Evolutionary conservation across 306 rosid species (phyloP), one percentile per base, ranked within the genome.

Genomic region (Lotus japonicus): DNA sequence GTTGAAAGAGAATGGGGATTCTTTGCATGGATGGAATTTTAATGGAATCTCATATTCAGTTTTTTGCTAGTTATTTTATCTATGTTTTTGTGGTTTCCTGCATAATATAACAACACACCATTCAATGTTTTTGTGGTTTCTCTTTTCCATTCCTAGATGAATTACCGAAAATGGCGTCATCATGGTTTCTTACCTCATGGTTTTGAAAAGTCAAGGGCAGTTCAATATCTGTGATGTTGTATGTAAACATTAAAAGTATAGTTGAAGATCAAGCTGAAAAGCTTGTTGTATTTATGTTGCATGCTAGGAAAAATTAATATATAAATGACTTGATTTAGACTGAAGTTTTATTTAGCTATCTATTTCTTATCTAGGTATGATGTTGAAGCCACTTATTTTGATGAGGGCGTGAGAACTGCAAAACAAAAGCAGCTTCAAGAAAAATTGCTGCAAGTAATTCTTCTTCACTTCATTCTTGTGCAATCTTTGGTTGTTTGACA

Each of bases 361-460:
- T 77, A 41, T 39, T 70, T 52, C 51, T 28, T 26, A 57, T 76
- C 68, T 73, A 91, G 97, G 79, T 88, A 88, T 82, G 97, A 91
- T 72, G 84, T 64, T 49, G 97, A 91, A 82, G 97, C 89, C 66
- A 84, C 77, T 45, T 91, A 83, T 82, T 91, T 91, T 77, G 97
- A 91, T 45, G 97, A 91, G 58, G 84, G 96, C 67, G 97, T 91
- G 53, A 82, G 97, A 86, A 52, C 91, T 68, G 74, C 87, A 53
- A 91, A 91, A 81, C 84, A 89, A 58, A 80, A 78, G 80, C 94
- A 87, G 78, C 91, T 91, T 58, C 86, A 88, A 76, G 97, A 91
- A 49, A 91, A 88, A 69, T 51, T 91, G 80, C 80, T 91, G 33
- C 97, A 91, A 80, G 97, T 91, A 84, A 84, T 80, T 64, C 12